These are phyloP conservation scores for Clonostachys solani DNA, from an alignment of 2,329 filamentous ascomycete species.

Conservation along the genomic window DNA sequence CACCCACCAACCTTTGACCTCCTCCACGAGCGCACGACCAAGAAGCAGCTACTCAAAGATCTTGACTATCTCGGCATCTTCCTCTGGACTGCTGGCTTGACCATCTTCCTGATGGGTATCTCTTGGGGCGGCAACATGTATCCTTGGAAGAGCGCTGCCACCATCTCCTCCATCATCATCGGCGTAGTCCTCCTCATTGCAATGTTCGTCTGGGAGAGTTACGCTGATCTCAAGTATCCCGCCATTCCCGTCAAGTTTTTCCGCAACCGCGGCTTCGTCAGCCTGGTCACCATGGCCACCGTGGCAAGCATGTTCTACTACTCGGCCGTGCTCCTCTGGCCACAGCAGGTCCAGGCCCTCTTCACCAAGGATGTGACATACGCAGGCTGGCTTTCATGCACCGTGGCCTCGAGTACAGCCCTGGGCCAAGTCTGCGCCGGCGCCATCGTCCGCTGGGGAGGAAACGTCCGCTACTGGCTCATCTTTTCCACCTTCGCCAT, in stretches of 20 bases:
- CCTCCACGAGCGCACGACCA: slow-evolving; percentile 29
- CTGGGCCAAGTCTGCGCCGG: slow-evolving; percentile 25
- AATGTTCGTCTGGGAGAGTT: slow-evolving; percentile 28
- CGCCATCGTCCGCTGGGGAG: slow-evolving; percentile 22
- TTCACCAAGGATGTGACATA: slow-evolving; percentile 26
- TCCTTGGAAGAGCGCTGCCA: slow-evolving; percentile 33
- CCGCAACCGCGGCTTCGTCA: slow-evolving; percentile 26
- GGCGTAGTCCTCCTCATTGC: slow-evolving; percentile 23
- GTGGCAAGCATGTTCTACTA: slow-evolving; percentile 18
- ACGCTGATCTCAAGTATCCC: slow-evolving; percentile 25
- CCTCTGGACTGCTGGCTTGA: slow-evolving; percentile 37
- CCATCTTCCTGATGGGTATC: slow-evolving; percentile 39
- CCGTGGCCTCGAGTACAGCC: slow-evolving; percentile 23
- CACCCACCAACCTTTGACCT: slow-evolving; percentile 32
- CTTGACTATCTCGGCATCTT: slow-evolving; percentile 38
- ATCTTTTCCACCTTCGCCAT: slow-evolving; percentile 28
- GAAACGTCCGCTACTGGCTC: slow-evolving; percentile 27
- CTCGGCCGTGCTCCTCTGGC: slow-evolving; percentile 25
- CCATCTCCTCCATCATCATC: slow-evolving; percentile 28
- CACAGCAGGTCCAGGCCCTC: slow-evolving; percentile 24
- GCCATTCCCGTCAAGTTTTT: slow-evolving; percentile 30
- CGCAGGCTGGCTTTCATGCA: slow-evolving; percentile 29
- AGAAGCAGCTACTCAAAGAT: slow-evolving; percentile 22
- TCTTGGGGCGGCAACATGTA: slow-evolving; percentile 37
- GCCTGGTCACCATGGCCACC: slow-evolving; percentile 25